Evolutionary conservation across 768 basidiomycete species (phyloP), one percentile per base, ranked within the genome.

Genomic region (Tephrocybe sp.): DNA sequence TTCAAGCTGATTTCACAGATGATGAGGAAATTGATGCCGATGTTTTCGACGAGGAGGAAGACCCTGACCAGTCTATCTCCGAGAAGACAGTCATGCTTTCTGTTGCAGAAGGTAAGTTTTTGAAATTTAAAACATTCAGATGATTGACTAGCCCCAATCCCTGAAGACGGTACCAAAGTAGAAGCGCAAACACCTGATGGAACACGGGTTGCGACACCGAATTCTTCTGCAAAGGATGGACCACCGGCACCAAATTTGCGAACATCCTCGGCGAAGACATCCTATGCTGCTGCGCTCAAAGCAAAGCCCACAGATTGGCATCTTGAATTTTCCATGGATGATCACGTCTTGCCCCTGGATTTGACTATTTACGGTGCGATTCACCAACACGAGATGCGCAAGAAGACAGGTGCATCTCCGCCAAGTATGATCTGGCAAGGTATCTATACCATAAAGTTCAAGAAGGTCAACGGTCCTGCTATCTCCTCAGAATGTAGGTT

Each of bases 131-230:
- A 23, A 45, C 30, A 22, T 14, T 44, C 26, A 14, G 13, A 39
- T 42, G 26, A 22, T 14, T 35, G 5, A 14, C 23, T 58, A 26
- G 52, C 4, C 60, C 44, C n/a, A 39, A n/a, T 47, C 33, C 31
- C 43, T 19, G 26, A 14, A 89, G 94, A 96, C 68, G 95, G 93
- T 7, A 85, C 88, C n/a, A 91, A 88, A 65, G 80, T 98, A 8
- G 92, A 94, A 63, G 97, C 95, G 1, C 92, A 97, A 65, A 98
- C 97, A 0, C 95, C 97, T 3, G 93, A 98, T 57, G 97, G 97
- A 0, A 98, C 95, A 0, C 83, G 93, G 13, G 85, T 99, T 26
- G 83, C 90, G 2, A 98, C 97, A 4, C 96, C 97, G 0, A 87
- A 76, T 48, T 78, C 81, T 1, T 49, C 69, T 6, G 54, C 59